Evolutionary conservation across 73 alveolate species (phyloP), one percentile per base, ranked within the genome.

Genomic region (Paramecium tetraurelia): DNA sequence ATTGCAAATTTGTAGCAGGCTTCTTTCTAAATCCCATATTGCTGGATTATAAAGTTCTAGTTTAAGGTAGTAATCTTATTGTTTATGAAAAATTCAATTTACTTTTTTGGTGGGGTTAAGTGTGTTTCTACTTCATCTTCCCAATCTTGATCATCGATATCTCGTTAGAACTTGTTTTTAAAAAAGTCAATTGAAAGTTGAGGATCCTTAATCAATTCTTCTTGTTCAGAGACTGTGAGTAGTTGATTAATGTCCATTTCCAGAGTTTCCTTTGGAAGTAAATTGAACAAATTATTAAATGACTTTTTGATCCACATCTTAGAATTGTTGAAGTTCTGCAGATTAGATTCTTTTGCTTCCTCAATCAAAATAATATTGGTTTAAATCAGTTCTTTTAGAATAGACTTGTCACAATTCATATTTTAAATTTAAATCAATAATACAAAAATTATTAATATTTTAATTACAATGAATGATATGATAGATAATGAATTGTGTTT

Each of bases 381-480:
- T 36, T 72, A 38, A 29, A 72, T 72, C 7, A 72, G 86, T 21
- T 72, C 59, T 22, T 40, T 72, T 2, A 36, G 40, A 1, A 36
- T 72, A 38, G 36, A 31, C 46, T 35, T 72, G 86, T 72, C 46
- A 72, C 33, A 35, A 72, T 72, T 72, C 59, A 36, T 33, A 36
- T 31, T 72, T 72, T 38, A 72, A 72, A 72, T 72, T 72, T 72
- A 72, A 72, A 72, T 72, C 33, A 72, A 36, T 35, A 33, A 35
- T 35, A 72, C 36, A 72, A 35, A 31, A 72, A 29, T 36, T 33
- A 72, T 72, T 36, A 72, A 36, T 72, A 68, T 12, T 68, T 68
- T 31, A 72, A 72, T 72, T 35, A 72, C 8, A 36, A 72, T 72
- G 86, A 72, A 72, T 72, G 86, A 72, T 72, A 72, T 43, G 86